These are phyloP conservation scores for Macadamia tetraphylla DNA, from an alignment of 164 flowering plant species.

Conservation along the genomic window DNA sequence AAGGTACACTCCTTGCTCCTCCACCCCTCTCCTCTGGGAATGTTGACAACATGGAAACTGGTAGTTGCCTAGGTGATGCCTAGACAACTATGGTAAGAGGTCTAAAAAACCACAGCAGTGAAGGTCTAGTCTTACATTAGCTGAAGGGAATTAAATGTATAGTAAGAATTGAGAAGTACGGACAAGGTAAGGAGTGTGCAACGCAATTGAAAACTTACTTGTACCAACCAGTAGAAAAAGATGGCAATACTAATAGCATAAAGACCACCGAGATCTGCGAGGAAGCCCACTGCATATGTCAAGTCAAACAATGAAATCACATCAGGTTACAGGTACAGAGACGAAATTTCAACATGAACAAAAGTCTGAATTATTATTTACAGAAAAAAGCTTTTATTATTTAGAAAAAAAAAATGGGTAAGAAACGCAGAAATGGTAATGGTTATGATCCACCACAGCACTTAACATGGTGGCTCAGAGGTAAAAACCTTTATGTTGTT, in stretches of 20 bases:
- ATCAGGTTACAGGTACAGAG: neutral
- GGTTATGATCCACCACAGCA: too few species aligned
- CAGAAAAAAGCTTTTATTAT: too few species aligned
- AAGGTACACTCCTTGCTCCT: too few species aligned
- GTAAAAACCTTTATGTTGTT: too few species aligned
- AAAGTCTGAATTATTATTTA: neutral
- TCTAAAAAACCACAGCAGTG: too few species aligned
- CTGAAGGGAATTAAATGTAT: neutral
- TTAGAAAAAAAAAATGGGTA: too few species aligned
- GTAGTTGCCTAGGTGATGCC: too few species aligned
- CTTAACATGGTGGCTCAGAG: too few species aligned
- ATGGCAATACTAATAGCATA: conserved; percentile 74
- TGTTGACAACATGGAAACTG: too few species aligned
- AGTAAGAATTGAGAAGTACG: neutral
- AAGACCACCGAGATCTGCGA: conserved; percentile 96
- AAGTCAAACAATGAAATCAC: conserved; percentile 18
- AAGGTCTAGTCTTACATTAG: neutral
- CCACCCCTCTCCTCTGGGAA: too few species aligned
- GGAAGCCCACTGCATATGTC: conserved; percentile 77
- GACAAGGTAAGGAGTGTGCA: neutral
- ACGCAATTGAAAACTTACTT: conserved; percentile 41
- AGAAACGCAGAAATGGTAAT: too few species aligned
- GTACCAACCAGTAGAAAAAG: conserved; percentile 76
- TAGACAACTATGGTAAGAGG: too few species aligned
- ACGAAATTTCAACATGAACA: conserved; percentile 1